Evolutionary conservation across 441 rosid genomes (phyloP).

Genomic region (Lepidium campestre): DNA sequence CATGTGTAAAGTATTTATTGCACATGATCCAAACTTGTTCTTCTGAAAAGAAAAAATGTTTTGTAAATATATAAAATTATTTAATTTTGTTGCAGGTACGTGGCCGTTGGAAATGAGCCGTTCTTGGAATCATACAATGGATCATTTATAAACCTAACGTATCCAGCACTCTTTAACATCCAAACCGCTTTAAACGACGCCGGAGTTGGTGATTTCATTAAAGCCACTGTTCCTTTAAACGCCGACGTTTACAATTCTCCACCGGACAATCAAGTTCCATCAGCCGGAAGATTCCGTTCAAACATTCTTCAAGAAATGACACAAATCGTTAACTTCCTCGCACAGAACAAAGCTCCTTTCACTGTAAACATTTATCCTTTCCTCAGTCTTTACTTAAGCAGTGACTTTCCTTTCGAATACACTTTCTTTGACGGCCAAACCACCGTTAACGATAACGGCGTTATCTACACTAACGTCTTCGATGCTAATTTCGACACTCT

Average conservation of each 20-base stretch:
- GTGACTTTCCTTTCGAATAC: conserved; percentile 72
- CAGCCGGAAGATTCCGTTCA: conserved; percentile 71
- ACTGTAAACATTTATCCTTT: conserved; percentile 89
- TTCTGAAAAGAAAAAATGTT: neutral
- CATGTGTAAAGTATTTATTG: conserved; percentile 4
- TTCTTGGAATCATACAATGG: conserved; percentile 70
- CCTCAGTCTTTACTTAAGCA: conserved; percentile 69
- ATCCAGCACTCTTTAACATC: conserved; percentile 90
- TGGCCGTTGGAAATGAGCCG: conserved; percentile 92
- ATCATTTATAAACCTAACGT: conserved; percentile 52
- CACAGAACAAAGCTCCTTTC: conserved; percentile 70
- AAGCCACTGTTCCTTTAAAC: conserved; percentile 86
- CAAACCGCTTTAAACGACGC: conserved; percentile 90
- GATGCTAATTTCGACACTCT: conserved; percentile 87
- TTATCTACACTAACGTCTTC: conserved; percentile 70
- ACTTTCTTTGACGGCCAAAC: conserved; percentile 78
- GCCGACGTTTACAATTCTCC: conserved; percentile 91
- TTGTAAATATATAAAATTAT: no score
- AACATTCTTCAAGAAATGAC: conserved; percentile 62
- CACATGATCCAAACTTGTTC: conserved; percentile 3
- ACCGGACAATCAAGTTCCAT: conserved; percentile 48
- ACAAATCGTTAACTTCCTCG: conserved; percentile 64
- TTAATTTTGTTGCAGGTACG: conserved; percentile 38
- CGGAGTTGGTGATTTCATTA: conserved; percentile 58
- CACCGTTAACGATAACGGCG: conserved; percentile 41